Evolutionary conservation across 192 early-diverging fungal genomes (phyloP).

Genomic region (Podila clonocystis): DNA sequence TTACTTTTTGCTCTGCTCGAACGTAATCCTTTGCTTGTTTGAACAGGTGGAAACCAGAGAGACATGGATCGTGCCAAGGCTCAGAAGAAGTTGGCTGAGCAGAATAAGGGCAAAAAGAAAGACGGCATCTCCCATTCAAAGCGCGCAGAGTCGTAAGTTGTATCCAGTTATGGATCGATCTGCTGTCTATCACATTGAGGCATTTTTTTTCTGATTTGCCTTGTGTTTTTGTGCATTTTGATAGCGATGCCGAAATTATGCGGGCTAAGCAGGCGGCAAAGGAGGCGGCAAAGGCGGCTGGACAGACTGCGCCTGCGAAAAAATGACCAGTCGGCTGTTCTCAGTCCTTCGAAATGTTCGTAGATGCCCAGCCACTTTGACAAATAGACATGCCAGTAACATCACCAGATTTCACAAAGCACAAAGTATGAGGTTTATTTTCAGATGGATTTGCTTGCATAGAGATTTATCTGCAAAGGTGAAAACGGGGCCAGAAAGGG

Average conservation of each 20-base stretch:
- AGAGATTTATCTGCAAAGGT: too few species aligned
- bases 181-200: not conserved
- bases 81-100: slow-evolving; percentile 41
- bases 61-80: slow-evolving; percentile 48
- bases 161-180: too few species aligned
- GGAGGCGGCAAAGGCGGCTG: slow-evolving; percentile 1
- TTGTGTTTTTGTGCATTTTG: not conserved
- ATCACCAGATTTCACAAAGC: too few species aligned
- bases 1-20: not conserved
- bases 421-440: too few species aligned
- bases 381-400: too few species aligned
- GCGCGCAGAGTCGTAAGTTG: slow-evolving; percentile 40
- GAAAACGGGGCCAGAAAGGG: too few species aligned
- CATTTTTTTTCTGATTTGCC: not conserved
- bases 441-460: too few species aligned
- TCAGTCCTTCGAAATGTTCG: too few species aligned
- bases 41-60: slow-evolving; percentile 47
- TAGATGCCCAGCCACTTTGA: too few species aligned
- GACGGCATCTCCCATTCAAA: slow-evolving; percentile 24
- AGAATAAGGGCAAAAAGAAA: slow-evolving; percentile 37
- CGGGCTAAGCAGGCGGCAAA: slow-evolving; percentile 1
- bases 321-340: too few species aligned
- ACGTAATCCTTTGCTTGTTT: slow-evolving; percentile 1
- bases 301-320: not conserved
- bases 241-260: slow-evolving; percentile 1